Evolutionary conservation across 2,329 filamentous ascomycete species (phyloP).

Genomic region (Trichoderma arundinaceum): DNA sequence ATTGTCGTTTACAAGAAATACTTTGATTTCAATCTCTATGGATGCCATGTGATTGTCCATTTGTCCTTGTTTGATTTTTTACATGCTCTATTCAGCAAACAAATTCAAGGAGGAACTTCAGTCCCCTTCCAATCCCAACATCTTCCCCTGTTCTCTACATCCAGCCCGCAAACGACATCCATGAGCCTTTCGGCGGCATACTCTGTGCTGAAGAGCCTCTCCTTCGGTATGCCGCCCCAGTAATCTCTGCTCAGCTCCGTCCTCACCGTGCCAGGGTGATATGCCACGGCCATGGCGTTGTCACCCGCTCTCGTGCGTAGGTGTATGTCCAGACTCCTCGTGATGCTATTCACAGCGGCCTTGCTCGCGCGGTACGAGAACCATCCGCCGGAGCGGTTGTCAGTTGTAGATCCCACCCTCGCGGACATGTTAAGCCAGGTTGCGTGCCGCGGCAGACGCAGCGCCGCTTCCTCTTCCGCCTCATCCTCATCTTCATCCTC

Average conservation of each 20-base stretch:
- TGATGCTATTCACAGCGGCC: slow-evolving; percentile 72
- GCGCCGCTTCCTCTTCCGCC: not conserved
- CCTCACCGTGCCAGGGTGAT: slow-evolving; percentile 83
- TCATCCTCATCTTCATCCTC: slow-evolving; percentile 11
- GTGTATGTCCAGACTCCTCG: slow-evolving; percentile 73
- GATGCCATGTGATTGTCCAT: too few species aligned
- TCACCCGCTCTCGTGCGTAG: slow-evolving; percentile 62
- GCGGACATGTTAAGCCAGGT: slow-evolving; percentile 79
- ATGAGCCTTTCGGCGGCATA: slow-evolving; percentile 70
- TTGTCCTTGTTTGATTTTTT: not conserved
- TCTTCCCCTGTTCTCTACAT: slow-evolving; percentile 60
- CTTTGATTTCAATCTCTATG: not conserved
- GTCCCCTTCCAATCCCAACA: slow-evolving; percentile 74
- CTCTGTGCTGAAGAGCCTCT: slow-evolving; percentile 69
- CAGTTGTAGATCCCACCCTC: slow-evolving; percentile 73
- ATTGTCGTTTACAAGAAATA: slow-evolving; percentile 9
- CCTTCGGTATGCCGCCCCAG: slow-evolving; percentile 67
- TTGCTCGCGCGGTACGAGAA: slow-evolving; percentile 81
- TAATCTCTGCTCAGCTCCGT: slow-evolving; percentile 75
- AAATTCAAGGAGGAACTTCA: slow-evolving; percentile 61
- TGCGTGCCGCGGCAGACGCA: slow-evolving; percentile 57
- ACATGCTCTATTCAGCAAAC: too few species aligned
- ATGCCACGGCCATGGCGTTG: slow-evolving; percentile 68
- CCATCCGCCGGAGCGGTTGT: slow-evolving; percentile 79
- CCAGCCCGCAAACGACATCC: slow-evolving; percentile 60